Base-by-base conservation (phyloP, 257 asterid species). In the Eustoma russellianum region DNA sequence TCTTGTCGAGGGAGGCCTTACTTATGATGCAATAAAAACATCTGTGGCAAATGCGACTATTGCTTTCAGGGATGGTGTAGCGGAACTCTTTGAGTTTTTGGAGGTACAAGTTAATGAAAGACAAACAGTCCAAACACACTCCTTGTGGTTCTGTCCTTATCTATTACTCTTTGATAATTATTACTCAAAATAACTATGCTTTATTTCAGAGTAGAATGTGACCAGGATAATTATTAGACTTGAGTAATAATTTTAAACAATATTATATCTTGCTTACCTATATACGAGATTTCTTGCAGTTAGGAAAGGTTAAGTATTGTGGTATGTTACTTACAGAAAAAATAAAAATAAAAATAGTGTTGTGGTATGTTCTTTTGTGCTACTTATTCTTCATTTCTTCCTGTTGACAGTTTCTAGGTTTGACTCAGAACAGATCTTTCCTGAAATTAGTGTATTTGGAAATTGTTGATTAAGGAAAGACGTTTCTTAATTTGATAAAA, bases 1-100 rank as follows among this genome's bases (percentile, higher is more conserved):
- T 79, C 93, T 89, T 51, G 67, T 89, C 62, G 95, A 89, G 77
- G 97, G 95, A 50, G 94, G 97, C 48, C 84, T 85, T 44, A 81
- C 71, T 35, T 70, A 68, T 50, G 77, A 54, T 60, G 94, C 83
- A 28, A 85, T 89, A 66, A 75, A 63, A 73, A 74, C 74, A 67
- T 89, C 97, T 0, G 95, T 89, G 66, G 79, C 82, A 48, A 71
- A 79, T 33, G 79, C 97, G 18, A 76, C 66, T 63, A 79, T 89
- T 41, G 74, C 85, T 46, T 85, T 89, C 50, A 74, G 97, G 67
- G 95, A 89, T 56, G 97, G 95, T 30, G 95, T 89, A 45, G 61
- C 56, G 65, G 95, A 89, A 79, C 92, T 89, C 45, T 79, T 89
- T 69, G 95, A 89, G 74, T 66, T 83, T 53, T 75, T 89, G 71